Evolutionary conservation across 345 rosid species (phyloP).

Genomic region (Kernera saxatilis): DNA sequence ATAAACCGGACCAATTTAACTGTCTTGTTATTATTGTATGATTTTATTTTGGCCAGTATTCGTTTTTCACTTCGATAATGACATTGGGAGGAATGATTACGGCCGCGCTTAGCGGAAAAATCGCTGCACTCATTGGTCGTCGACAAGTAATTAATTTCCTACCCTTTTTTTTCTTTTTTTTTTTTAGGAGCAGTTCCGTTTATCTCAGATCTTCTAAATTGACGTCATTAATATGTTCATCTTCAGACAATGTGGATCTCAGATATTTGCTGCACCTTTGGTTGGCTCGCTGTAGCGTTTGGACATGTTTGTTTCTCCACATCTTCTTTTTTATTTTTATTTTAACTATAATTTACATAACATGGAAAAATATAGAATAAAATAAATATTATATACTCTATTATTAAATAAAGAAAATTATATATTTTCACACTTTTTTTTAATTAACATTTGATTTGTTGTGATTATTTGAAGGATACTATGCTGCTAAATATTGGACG

Average conservation of each 20-base stretch:
- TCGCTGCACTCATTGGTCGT: conserved; percentile 31
- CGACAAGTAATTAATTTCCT: conserved; percentile 15
- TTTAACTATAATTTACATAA: neutral
- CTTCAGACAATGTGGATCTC: conserved; percentile 41
- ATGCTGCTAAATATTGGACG: conserved; percentile 24
- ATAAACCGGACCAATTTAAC: neutral
- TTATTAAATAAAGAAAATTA: neutral
- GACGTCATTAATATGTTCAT: neutral
- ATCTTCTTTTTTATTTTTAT: neutral
- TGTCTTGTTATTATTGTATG: too few relatives aligned
- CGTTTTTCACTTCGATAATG: conserved; percentile 30
- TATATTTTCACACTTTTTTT: too few relatives aligned
- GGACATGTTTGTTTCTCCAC: conserved; percentile 32
- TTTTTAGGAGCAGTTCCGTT: neutral
- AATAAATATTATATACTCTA: neutral
- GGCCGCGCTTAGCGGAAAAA: conserved; percentile 29
- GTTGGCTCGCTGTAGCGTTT: conserved; percentile 40
- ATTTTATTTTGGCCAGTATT: conserved; percentile 16
- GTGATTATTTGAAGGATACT: conserved; percentile 10
- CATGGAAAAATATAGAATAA: neutral
- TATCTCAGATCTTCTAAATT: neutral
- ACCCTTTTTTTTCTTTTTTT: neutral
- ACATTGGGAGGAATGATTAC: conserved; percentile 34
- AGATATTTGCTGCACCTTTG: conserved; percentile 25
- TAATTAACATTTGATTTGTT: neutral